A percentile compares a stretch with the other conserved stretches of the same genome.
Conservation (phyloP, 257 asterid genomes). For the Solanum neorickii region DNA sequence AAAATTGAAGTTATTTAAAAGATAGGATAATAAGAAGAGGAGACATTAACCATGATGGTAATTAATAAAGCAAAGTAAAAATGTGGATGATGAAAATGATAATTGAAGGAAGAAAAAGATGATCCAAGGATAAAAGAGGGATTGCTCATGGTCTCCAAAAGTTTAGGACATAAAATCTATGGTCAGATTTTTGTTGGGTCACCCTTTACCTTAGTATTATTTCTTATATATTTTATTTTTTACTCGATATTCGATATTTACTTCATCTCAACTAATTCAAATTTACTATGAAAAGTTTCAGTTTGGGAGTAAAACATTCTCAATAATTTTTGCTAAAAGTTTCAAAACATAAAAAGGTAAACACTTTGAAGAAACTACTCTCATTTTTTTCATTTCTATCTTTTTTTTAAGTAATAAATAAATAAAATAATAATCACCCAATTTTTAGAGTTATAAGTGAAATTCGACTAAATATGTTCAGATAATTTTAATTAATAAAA, state of each 20-base stretch:
- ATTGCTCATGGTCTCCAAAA: conserved; percentile 53
- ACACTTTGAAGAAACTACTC: conserved; percentile 1
- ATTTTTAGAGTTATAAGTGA: background rate
- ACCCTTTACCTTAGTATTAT: conserved; percentile 6
- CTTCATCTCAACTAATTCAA: background rate
- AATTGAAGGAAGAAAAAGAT: conserved; percentile 2
- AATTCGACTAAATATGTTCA: background rate
- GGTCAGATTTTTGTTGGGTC: conserved; percentile 48
- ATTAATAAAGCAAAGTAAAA: background rate
- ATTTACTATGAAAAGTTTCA: background rate
- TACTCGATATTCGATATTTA: background rate
- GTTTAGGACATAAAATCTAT: conserved; percentile 60
- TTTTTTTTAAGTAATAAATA: background rate
- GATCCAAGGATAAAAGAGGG: conserved; percentile 11
- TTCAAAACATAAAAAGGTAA: background rate
- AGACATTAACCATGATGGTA: background rate
- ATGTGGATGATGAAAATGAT: conserved; percentile 6
- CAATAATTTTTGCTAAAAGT: background rate
- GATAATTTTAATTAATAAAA: background rate
- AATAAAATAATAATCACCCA: background rate
- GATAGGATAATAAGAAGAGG: background rate
- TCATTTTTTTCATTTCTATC: conserved; percentile 1
- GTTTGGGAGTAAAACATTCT: background rate
- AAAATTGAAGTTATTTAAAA: background rate
- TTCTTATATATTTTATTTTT: background rate